Percentiles rank a stretch among this genome's conserved stretches.
Evolutionary conservation across 805 yeast species (phyloP).

Genomic region (Myxozyma kluyveri): DNA sequence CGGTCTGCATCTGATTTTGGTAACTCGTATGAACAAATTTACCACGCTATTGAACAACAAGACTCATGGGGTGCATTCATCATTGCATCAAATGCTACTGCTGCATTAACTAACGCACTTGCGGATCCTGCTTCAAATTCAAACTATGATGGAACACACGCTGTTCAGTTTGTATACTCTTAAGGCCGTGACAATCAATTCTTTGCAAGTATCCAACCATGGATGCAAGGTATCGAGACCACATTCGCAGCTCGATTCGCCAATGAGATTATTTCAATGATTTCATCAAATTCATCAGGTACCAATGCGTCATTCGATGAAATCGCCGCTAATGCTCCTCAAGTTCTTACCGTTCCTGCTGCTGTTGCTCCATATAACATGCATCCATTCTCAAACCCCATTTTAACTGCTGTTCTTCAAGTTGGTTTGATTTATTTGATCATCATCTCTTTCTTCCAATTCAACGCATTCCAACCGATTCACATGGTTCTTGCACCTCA

Average conservation of each 20-base stretch:
- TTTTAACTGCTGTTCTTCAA: conserved; percentile 63
- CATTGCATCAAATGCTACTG: conserved; percentile 52
- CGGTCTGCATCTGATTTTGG: conserved; percentile 39
- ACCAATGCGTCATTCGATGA: not conserved
- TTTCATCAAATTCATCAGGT: not conserved
- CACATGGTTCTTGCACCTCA: conserved; percentile 51
- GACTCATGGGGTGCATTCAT: conserved; percentile 65
- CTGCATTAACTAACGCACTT: conserved; percentile 44
- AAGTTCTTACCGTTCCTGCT: conserved; percentile 41
- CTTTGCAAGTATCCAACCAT: conserved; percentile 48
- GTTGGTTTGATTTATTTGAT: conserved; percentile 72
- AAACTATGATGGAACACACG: conserved; percentile 35
- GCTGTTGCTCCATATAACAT: conserved; percentile 44
- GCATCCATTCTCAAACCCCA: conserved; percentile 50
- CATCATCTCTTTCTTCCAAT: conserved; percentile 69
- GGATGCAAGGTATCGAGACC: conserved; percentile 42
- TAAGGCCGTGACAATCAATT: conserved; percentile 60
- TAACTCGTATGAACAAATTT: conserved; percentile 42
- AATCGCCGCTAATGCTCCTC: conserved; percentile 32
- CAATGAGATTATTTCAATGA: not conserved
- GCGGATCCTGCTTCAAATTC: conserved; percentile 32
- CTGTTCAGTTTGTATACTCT: conserved; percentile 51
- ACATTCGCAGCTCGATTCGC: not conserved
- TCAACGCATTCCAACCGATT: conserved; percentile 54
- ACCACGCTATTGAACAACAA: conserved; percentile 50